Percentiles rank a stretch among this genome's conserved stretches.
These are phyloP conservation scores for Leccinum fibrillosum DNA, from an alignment of 768 basidiomycete genomes.

Conservation along the genomic window DNA sequence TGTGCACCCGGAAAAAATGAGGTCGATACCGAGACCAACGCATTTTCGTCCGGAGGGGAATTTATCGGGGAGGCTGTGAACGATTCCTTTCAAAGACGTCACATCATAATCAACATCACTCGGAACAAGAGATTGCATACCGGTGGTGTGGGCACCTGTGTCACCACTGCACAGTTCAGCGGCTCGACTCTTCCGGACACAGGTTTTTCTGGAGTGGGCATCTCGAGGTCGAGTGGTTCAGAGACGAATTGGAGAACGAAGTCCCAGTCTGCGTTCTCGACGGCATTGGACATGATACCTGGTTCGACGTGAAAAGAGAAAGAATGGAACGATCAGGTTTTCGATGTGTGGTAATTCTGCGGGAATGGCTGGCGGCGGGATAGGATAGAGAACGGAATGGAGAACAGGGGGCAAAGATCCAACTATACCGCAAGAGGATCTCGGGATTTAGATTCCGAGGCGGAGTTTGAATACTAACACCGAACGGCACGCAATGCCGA, in stretches of 20 bases:
- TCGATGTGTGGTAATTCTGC: background rate
- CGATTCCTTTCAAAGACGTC: constrained; percentile 25
- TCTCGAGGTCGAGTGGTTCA: constrained; percentile 38
- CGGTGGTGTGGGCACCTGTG: constrained; percentile 64
- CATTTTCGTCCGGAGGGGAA: constrained; percentile 38
- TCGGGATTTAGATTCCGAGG: constrained; percentile 11
- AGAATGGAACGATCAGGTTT: background rate
- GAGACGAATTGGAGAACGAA: constrained; percentile 60
- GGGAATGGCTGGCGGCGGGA: constrained; percentile 4
- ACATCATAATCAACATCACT: constrained; percentile 4
- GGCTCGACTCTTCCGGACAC: constrained; percentile 25
- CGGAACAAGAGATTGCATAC: constrained; percentile 34
- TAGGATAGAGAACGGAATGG: background rate
- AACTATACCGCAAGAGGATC: background rate
- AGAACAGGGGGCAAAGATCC: constrained; percentile 20
- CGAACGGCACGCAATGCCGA: constrained; percentile 15
- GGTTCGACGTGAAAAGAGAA: background rate
- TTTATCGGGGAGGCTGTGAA: constrained; percentile 31
- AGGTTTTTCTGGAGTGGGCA: constrained; percentile 36
- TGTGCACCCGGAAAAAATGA: constrained; percentile 75
- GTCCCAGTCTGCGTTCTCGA: constrained; percentile 55
- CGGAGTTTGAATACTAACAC: constrained; percentile 14
- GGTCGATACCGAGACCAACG: constrained; percentile 73
- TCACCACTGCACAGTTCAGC: constrained; percentile 7
- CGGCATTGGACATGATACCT: constrained; percentile 23